Evolutionary conservation across 75 land plant genomes (phyloP), one percentile per base, ranked within the genome.

Genomic region (Larix kaempferi): DNA sequence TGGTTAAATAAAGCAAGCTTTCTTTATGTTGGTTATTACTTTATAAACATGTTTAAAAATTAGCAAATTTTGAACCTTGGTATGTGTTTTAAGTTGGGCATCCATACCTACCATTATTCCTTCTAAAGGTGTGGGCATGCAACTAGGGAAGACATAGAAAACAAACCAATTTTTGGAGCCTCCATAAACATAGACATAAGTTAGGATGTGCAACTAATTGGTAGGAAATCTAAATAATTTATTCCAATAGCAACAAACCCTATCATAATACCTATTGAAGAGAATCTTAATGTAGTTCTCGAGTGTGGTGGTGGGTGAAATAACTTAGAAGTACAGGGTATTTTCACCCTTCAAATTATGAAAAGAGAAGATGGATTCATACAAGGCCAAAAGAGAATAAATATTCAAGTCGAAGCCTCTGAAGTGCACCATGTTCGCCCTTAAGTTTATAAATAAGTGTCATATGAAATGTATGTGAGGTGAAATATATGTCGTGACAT

Each of bases 121-220:
- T 57, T 60, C 84, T n/a, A 75, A 60, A 37, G 78, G 64, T 13
- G 19, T 33, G 17, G 87, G 87, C 62, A 85, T 85, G 87, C 81
- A 85, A 73, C 81, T 85, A 55, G 87, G 87, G 44, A 85, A 85
- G 76, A 60, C 80, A 29, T 76, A 79, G 71, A 85, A 82, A 72
- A 76, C 87, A 41, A 85, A 82, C 22, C 80, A 78, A 75, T 75
- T 85, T 49, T 52, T 85, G 25, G 84, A 85, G 63, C 78, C 78
- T 33, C 25, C 82, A 16, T 82, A 85, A 75, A 81, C 81, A 60
- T 81, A 85, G 74, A 84, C 80, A 41, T 84, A 85, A 67, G 79
- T 75, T 84, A 85, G 41, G 84, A 82, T 56, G 81, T 79, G 17
- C 73, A 65, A 5, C 82, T 79, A 27, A 71, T 63, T 57, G 69